Conservation (phyloP, 2,329 filamentous ascomycete species). For the Pyrenochaeta sp. region DNA sequence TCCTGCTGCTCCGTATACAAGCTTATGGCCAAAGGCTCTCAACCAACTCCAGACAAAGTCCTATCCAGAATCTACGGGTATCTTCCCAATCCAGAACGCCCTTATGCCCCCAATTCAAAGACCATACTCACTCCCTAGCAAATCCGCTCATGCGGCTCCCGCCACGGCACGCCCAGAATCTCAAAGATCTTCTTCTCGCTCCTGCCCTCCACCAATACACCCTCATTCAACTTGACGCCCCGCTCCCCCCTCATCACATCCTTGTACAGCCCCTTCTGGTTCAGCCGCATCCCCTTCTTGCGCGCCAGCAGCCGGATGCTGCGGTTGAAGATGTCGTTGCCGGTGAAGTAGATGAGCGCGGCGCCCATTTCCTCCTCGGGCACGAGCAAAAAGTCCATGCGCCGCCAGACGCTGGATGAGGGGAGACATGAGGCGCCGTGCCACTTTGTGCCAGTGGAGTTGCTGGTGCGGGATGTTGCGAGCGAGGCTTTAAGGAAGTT, state of each 20-base stretch:
- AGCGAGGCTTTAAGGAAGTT: constrained; percentile 76
- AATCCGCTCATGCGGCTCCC: constrained; percentile 57
- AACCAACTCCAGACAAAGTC: no score
- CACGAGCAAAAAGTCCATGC: constrained; percentile 85
- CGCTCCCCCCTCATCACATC: constrained; percentile 69
- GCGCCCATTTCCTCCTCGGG: constrained; percentile 81
- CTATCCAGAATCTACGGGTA: no score
- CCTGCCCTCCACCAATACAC: constrained; percentile 74
- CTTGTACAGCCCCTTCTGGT: constrained; percentile 80
- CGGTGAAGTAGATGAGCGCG: constrained; percentile 92
- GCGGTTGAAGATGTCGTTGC: constrained; percentile 93
- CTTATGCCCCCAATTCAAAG: neutral
- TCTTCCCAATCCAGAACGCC: no score
- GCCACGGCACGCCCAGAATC: constrained; percentile 82
- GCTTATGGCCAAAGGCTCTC: no score
- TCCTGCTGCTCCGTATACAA: no score
- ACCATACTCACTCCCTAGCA: constrained; percentile 19
- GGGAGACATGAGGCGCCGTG: constrained; percentile 83
- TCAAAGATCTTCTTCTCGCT: constrained; percentile 84
- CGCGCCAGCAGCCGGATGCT: constrained; percentile 81
- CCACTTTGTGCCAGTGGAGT: constrained; percentile 75
- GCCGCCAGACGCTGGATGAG: constrained; percentile 67
- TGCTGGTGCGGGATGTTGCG: constrained; percentile 62
- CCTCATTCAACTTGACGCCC: constrained; percentile 69
- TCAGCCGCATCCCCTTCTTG: constrained; percentile 83